Percentiles rank a stretch among this genome's conserved stretches.
Evolutionary conservation across 176 grass and related monocot species (phyloP).

Genomic region (Musa itinerans): DNA sequence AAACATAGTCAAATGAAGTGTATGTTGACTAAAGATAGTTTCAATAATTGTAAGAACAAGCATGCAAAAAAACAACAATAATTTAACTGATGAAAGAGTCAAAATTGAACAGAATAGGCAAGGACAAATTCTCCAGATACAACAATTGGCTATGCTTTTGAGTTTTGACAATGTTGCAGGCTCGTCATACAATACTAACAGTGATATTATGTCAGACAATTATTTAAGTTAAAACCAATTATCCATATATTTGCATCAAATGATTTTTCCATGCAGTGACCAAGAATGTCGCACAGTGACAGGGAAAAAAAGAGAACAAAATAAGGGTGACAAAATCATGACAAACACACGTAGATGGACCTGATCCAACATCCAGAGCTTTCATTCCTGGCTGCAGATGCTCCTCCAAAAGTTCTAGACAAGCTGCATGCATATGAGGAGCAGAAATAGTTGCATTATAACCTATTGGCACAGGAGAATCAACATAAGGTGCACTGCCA

Average conservation of each 20-base stretch:
- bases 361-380: constrained; percentile 7
- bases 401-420: constrained; percentile 7
- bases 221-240: background rate
- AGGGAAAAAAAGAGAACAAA: background rate
- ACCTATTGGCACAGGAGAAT: constrained; percentile 7
- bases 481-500: constrained; percentile 11
- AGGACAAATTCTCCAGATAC: background rate
- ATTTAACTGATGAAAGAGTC: background rate
- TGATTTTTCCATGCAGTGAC: background rate
- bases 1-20: background rate
- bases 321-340: background rate
- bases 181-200: background rate
- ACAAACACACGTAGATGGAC: background rate
- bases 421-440: constrained; percentile 14
- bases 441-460: constrained; percentile 16
- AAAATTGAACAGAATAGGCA: background rate
- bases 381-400: constrained; percentile 6
- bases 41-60: background rate
- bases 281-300: background rate
- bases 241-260: background rate
- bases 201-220: background rate
- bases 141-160: background rate
- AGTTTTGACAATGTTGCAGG: background rate
- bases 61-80: background rate
- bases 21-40: background rate